Evolutionary conservation across 1,284 basidiomycete genomes (phyloP).

Genomic region (Prillingera fragicola): DNA sequence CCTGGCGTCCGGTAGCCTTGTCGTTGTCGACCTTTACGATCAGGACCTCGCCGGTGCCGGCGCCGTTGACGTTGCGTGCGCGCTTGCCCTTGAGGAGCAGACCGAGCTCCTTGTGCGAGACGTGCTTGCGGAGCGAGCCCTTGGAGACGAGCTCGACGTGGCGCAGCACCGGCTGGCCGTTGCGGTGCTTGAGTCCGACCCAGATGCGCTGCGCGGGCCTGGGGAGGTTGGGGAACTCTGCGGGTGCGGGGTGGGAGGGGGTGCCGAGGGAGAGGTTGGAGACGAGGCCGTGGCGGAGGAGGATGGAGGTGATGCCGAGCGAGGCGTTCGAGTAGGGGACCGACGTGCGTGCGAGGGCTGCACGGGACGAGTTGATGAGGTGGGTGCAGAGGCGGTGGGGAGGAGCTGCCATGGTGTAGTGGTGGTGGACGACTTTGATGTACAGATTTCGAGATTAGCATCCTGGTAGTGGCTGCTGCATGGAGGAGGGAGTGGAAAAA

Average conservation of each 20-base stretch:
- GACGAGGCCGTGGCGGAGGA: conserved; percentile 45
- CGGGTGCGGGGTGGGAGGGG: conserved; percentile 35
- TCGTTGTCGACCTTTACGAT: conserved; percentile 34
- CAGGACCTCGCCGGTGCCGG: conserved; percentile 45
- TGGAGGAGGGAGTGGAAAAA: conserved; percentile 10
- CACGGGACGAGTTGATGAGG: conserved; percentile 41
- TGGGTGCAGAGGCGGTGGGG: conserved; percentile 45
- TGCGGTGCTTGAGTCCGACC: conserved; percentile 44
- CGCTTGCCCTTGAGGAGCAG: conserved; percentile 40
- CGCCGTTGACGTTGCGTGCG: conserved; percentile 41
- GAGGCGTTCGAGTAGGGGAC: conserved; percentile 41
- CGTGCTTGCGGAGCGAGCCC: conserved; percentile 33
- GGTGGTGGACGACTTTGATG: background rate
- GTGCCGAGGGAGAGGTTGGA: conserved; percentile 42
- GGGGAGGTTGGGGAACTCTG: conserved; percentile 30
- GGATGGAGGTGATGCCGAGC: conserved; percentile 41
- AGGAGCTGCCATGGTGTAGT: conserved; percentile 31
- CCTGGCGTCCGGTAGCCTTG: conserved; percentile 15
- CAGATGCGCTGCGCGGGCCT: conserved; percentile 37
- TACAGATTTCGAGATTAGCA: too few species aligned
- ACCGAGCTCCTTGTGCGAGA: conserved; percentile 39
- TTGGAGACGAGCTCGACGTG: conserved; percentile 41
- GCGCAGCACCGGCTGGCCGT: conserved; percentile 43
- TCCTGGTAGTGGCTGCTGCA: too few species aligned
- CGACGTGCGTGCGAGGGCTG: conserved; percentile 40